Evolutionary conservation across 31 red algal genomes (phyloP), one percentile per base, ranked within the genome.

Genomic region (Endocladia muricata): DNA sequence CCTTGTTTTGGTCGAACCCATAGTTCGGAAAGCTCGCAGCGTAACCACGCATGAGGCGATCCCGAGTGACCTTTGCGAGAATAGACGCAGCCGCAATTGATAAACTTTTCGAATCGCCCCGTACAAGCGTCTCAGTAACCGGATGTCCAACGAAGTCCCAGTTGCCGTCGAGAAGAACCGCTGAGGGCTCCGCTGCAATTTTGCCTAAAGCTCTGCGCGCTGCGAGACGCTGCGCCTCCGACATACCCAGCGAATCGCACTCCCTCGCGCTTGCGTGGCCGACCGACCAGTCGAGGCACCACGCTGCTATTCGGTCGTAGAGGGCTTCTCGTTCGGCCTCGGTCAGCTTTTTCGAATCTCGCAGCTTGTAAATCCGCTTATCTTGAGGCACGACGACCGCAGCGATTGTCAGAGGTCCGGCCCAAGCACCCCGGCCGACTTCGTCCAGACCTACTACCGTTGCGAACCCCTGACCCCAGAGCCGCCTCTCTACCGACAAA

Each of bases 51-150:
- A 88, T 88, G 22, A 88, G 32, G n/a, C 61, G 61, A 36, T 88
- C 84, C 29, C 84, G 76, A n/a, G 65, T 59, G 21, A 87, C 84
- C 37, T 88, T 88, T 4, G 84, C 84, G 2, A 88, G 4, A 3
- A 88, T 59, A 25, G 57, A 71, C 23, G 84, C 84, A 19, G 68
- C 69, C 7, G 78, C 65, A 21, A 88, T 49, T 33, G 71, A 52
- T 48, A 19, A 23, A 25, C 59, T 28, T 23, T 63, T 9, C 26
- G 59, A 21, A 63, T 63, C 59, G 11, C 21, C 59, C 9, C 28
- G 19, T 31, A 63, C 59, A 23, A 63, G 11, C 13, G 30, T 51
- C 8, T 19, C 8, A 9, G 13, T 9, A 7, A 15, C 19, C 13
- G 13, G 9, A 37, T 25, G 7, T 8, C 13, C 67, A 15, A 43